These are phyloP conservation scores for Kodamaea leandrae DNA, from an alignment of 805 yeast genomes.

Conservation along the genomic window DNA sequence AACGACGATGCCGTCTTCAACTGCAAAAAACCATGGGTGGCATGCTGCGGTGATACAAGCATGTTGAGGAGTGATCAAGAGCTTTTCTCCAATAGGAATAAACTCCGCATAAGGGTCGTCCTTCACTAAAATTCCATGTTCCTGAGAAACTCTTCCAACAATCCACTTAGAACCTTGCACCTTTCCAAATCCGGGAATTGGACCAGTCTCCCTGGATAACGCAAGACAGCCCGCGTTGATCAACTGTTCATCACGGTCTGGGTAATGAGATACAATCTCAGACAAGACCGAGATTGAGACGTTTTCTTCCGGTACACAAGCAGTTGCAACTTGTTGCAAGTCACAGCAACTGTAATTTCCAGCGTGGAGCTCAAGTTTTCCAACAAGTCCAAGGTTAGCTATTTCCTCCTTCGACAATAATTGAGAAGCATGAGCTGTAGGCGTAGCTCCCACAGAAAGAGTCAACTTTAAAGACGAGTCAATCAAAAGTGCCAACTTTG, in stretches of 20 bases:
- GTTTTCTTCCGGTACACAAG: slow-evolving; percentile 32
- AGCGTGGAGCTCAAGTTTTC: slow-evolving; percentile 69
- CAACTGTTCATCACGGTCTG: slow-evolving; percentile 50
- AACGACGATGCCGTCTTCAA: slow-evolving; percentile 43
- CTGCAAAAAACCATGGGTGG: slow-evolving; percentile 55
- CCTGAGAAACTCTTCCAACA: slow-evolving; percentile 70
- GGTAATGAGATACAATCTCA: slow-evolving; percentile 49
- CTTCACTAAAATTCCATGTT: slow-evolving; percentile 72
- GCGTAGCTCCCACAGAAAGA: slow-evolving; percentile 79
- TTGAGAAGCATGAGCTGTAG: slow-evolving; percentile 65
- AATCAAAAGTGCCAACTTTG: slow-evolving; percentile 31
- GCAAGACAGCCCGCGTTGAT: slow-evolving; percentile 74
- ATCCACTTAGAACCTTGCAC: slow-evolving; percentile 51
- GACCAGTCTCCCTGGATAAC: slow-evolving; percentile 61
- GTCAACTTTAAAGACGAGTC: slow-evolving; percentile 41
- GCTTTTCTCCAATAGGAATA: slow-evolving; percentile 53
- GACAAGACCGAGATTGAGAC: slow-evolving; percentile 19
- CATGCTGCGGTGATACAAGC: slow-evolving; percentile 68
- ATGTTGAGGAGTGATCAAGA: slow-evolving; percentile 65
- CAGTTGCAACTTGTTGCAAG: slow-evolving; percentile 73
- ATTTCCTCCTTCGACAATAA: slow-evolving; percentile 21
- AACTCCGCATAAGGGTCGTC: slow-evolving; percentile 23
- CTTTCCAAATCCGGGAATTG: slow-evolving; percentile 59
- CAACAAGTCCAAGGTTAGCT: slow-evolving; percentile 22
- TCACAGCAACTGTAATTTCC: slow-evolving; percentile 77